These are phyloP conservation scores for Pyricularia sp. DNA, from an alignment of 2,329 filamentous ascomycete genomes.

Conservation along the genomic window DNA sequence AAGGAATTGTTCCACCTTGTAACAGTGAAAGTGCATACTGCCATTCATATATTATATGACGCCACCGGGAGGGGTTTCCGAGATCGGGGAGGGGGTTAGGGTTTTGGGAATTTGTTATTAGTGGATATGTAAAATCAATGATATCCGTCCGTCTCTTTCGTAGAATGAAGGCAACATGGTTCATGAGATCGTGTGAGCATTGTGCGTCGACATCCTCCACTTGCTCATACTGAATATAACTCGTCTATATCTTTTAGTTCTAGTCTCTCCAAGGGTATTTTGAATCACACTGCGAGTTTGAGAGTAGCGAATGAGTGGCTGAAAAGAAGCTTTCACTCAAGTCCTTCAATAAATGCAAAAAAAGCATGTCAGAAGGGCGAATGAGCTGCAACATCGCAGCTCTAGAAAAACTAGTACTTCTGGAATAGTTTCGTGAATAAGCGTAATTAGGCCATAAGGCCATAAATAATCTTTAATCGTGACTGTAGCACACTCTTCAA, in stretches of 20 bases:
- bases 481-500: no score
- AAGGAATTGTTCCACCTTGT: not conserved
- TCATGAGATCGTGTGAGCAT: not conserved
- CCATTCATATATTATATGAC: not conserved
- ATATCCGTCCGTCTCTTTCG: not conserved
- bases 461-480: no score
- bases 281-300: not conserved
- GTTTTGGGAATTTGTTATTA: not conserved
- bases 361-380: no score
- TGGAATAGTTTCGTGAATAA: no score
- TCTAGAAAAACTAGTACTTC: no score
- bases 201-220: not conserved
- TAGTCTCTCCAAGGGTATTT: not conserved
- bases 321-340: no score
- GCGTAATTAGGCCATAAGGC: no score
- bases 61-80: not conserved
- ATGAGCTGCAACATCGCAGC: no score
- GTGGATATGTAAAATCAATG: not conserved
- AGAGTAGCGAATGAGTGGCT: not conserved
- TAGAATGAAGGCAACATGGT: not conserved
- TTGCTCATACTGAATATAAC: not conserved
- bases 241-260: not conserved
- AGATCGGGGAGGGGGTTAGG: not conserved
- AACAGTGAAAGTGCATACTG: not conserved
- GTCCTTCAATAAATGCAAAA: no score